phyloP scores from a whole-genome alignment of 768 basidiomycete genomes.

The Russula abietina region DNA sequence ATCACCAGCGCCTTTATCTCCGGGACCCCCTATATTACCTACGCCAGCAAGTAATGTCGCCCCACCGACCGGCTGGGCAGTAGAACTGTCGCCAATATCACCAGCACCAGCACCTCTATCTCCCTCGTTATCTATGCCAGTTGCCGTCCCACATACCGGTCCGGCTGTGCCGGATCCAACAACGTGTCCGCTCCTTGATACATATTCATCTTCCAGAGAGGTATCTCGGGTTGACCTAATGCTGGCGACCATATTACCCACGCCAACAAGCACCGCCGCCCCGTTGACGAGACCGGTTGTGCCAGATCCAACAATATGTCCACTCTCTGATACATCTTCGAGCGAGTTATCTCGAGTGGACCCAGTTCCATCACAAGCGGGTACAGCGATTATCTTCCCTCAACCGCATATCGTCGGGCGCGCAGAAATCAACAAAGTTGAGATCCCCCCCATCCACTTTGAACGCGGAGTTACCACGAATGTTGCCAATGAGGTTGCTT shows the following conservation, averaged over 20 bases:
- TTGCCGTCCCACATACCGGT: too few relatives aligned
- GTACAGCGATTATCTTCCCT: not conserved
- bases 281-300: not conserved
- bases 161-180: too few relatives aligned
- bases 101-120: too few relatives aligned
- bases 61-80: not conserved
- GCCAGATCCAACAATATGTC: too few relatives aligned
- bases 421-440: not conserved
- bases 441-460: not conserved
- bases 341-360: not conserved
- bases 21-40: not conserved
- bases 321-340: not conserved
- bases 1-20: not conserved
- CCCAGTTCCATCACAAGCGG: not conserved
- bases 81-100: too few relatives aligned
- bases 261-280: not conserved
- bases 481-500: not conserved
- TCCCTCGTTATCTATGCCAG: too few relatives aligned
- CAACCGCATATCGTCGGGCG: not conserved
- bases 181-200: not conserved
- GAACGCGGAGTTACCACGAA: not conserved
- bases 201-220: too few relatives aligned
- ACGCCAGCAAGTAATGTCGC: not conserved
- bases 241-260: too few relatives aligned
- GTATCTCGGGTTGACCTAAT: too few relatives aligned